Base-by-base conservation (phyloP, 148 eudicot genomes). In the Arbutus unedo region DNA sequence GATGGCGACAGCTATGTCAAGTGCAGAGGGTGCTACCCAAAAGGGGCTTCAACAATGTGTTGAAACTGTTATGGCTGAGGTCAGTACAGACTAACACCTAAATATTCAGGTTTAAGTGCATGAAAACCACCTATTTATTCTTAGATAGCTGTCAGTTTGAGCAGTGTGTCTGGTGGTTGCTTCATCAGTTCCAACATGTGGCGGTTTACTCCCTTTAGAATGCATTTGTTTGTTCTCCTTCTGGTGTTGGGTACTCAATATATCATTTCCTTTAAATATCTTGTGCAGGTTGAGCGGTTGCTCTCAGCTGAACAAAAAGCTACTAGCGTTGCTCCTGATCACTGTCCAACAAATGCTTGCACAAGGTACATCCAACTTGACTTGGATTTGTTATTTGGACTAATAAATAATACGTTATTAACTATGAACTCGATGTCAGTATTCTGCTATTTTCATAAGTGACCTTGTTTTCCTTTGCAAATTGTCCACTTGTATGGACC, bases 31-130 rank as follows among this genome's bases (percentile, higher is more conserved):
- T 83, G 94, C 95, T 81, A 97, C 98, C 81, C 87, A 93, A 82
- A 93, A 92, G 83, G 99, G 99, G 81, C 99, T 96, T 87, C 95
- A 96, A 86, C 99, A 96, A 79, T 96, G 99, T 86, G 92, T 96
- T 76, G 99, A 94, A 75, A 94, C 56, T n/a, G 99, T 96, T 77
- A 94, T 96, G 94, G 99, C 99, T 67, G 98, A 96, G 99, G 98
- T 96, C 55, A 87, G 93, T 87, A 70, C 23, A 71, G 41, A 76
- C 60, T 85, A n/a, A 25, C 21, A 23, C 49, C 47, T 78, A 54
- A 53, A 25, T 66, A 3, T 51, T 64, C 5, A 67, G 73, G 50
- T 56, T 19, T 25, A 78, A 43, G 75, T 54, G 67, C 70, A 68
- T 54, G 25, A 77, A 80, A 44, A 45, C 49, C 79, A 9, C 57